phyloP scores from a whole-genome alignment of 2,329 filamentous ascomycete genomes.

The Hypoxylon sp. region DNA sequence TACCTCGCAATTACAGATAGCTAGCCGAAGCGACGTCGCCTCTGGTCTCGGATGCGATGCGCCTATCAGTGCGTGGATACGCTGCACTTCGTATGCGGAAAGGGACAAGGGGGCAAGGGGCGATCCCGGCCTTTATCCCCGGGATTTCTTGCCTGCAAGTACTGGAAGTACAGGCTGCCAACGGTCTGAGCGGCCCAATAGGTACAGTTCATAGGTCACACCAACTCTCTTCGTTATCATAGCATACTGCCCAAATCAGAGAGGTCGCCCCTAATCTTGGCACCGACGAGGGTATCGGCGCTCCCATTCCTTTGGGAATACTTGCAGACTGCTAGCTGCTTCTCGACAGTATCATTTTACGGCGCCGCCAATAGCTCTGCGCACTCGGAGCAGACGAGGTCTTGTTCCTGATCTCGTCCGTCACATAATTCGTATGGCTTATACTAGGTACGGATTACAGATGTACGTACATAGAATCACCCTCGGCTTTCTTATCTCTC shows the following conservation, averaged over 20 bases:
- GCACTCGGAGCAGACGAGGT: slow-evolving; percentile 4
- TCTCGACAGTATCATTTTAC: neutral
- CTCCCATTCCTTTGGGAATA: slow-evolving; percentile 17
- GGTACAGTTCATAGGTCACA: no score
- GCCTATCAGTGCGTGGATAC: slow-evolving; percentile 27
- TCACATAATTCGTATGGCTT: neutral
- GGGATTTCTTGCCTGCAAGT: slow-evolving; percentile 3
- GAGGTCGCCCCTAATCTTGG: neutral
- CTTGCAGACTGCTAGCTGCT: neutral
- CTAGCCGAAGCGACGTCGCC: slow-evolving; percentile 23
- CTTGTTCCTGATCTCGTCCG: slow-evolving; percentile 18
- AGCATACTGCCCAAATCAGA: slow-evolving; percentile 23
- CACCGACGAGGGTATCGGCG: slow-evolving; percentile 1
- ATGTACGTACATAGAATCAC: neutral
- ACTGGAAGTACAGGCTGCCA: no score
- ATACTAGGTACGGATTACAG: slow-evolving; percentile 6
- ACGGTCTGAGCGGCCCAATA: no score
- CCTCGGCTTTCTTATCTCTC: neutral
- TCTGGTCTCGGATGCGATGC: slow-evolving; percentile 6
- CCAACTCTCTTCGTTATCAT: slow-evolving; percentile 29
- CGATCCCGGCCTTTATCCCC: slow-evolving; percentile 21
- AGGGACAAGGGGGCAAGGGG: slow-evolving; percentile 1
- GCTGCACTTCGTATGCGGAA: no score
- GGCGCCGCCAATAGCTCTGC: neutral
- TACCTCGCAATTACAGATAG: slow-evolving; percentile 9